These are phyloP conservation scores for Achaetomiella virescens DNA, from an alignment of 495 filamentous ascomycete genomes.

Conservation along the genomic window DNA sequence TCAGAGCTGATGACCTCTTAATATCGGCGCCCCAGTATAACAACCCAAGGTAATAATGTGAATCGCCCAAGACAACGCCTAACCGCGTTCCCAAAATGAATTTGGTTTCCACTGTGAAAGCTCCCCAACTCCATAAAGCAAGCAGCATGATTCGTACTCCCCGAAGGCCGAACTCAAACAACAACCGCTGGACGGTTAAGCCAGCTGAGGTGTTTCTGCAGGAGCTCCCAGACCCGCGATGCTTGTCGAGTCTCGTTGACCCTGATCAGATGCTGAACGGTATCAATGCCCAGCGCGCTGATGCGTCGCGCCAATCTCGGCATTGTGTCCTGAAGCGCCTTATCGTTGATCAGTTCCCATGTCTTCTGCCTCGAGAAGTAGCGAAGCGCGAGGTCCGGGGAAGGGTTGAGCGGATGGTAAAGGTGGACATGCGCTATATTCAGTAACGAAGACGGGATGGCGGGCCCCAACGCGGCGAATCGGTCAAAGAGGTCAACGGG, in stretches of 20 bases:
- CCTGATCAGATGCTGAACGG: slow-evolving; percentile 20
- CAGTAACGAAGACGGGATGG: slow-evolving; percentile 3
- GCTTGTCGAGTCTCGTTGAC: slow-evolving; percentile 16
- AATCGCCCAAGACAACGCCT: too few relatives aligned
- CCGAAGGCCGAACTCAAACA: too few relatives aligned
- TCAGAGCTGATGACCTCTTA: too few relatives aligned
- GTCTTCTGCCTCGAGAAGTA: slow-evolving; percentile 14
- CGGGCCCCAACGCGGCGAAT: slow-evolving; percentile 29
- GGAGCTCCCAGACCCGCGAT: slow-evolving; percentile 11
- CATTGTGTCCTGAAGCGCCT: too few relatives aligned
- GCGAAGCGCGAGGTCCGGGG: slow-evolving; percentile 30
- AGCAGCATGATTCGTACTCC: too few relatives aligned
- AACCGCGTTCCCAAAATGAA: too few relatives aligned
- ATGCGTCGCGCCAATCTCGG: too few relatives aligned
- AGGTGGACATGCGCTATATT: slow-evolving; percentile 37
- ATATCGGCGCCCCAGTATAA: too few relatives aligned
- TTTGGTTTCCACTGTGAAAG: too few relatives aligned
- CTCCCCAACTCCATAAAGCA: too few relatives aligned
- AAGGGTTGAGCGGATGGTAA: slow-evolving; percentile 36
- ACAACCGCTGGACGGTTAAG: neutral
- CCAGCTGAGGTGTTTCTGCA: neutral
- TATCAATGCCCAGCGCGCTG: slow-evolving; percentile 21
- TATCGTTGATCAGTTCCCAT: slow-evolving; percentile 1
- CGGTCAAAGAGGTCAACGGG: slow-evolving; percentile 33
- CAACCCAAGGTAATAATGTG: too few relatives aligned